A percentile compares a stretch with the other conserved stretches of the same genome.
Evolutionary conservation across 495 filamentous ascomycete genomes (phyloP).

Genomic region (Stereocaulon alpinum): DNA sequence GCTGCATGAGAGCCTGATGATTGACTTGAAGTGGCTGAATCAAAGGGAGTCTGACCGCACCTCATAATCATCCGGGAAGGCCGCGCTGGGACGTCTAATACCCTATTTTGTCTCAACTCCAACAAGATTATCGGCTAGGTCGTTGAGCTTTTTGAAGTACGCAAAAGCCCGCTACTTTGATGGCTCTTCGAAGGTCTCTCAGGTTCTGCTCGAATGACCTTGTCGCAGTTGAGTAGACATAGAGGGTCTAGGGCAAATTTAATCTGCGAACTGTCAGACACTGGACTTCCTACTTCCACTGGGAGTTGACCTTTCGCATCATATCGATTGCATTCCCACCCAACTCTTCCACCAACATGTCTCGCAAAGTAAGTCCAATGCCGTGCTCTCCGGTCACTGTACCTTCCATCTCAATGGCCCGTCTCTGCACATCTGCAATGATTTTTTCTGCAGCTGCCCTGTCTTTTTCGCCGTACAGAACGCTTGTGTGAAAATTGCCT

Average conservation of each 20-base stretch:
- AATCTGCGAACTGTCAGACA: constrained; percentile 32
- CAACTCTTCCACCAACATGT: constrained; percentile 50
- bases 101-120: too few species aligned
- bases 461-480: constrained; percentile 48
- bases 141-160: too few species aligned
- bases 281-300: not conserved
- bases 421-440: constrained; percentile 50
- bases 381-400: constrained; percentile 58
- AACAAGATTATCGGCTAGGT: too few species aligned
- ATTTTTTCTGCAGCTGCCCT: constrained; percentile 39
- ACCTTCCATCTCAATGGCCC: constrained; percentile 54
- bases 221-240: constrained; percentile 58
- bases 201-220: constrained; percentile 44
- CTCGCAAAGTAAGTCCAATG: constrained; percentile 50
- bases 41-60: too few species aligned
- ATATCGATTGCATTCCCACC: constrained; percentile 46
- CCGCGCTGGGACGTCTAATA: too few species aligned
- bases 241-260: constrained; percentile 58
- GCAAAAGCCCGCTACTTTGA: too few species aligned
- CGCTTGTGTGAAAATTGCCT: constrained; percentile 34
- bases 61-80: too few species aligned
- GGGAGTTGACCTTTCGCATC: constrained; percentile 44
- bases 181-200: too few species aligned
- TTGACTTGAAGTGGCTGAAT: too few species aligned
- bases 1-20: too few species aligned